Conservation (phyloP, 208 protist genomes). For the Trypanosoma avium region DNA sequence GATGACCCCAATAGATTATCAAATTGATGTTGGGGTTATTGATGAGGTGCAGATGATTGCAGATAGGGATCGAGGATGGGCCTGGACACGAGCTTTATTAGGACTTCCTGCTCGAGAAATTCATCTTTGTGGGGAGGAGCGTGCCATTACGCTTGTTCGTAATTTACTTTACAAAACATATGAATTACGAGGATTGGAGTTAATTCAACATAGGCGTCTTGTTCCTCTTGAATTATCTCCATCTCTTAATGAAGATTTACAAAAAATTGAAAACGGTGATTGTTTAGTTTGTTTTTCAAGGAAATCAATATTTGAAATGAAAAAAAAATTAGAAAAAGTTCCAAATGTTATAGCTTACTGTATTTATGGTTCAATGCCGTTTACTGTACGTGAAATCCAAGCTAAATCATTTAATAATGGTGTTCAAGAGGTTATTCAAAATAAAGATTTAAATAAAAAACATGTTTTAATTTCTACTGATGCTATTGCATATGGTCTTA, state of each 20-base stretch:
- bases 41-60: constrained; percentile 96
- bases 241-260: constrained; percentile 41
- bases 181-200: constrained; percentile 55
- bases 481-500: constrained; percentile 95
- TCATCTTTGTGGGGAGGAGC: constrained; percentile 89
- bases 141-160: constrained; percentile 70
- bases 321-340: constrained; percentile 38
- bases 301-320: constrained; percentile 61
- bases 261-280: constrained; percentile 71
- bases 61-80: constrained; percentile 91
- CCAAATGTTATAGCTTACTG: constrained; percentile 56
- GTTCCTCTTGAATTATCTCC: constrained; percentile 58
- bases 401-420: constrained; percentile 84
- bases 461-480: constrained; percentile 92
- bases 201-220: constrained; percentile 79
- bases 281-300: constrained; percentile 87
- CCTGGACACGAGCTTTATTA: constrained; percentile 94
- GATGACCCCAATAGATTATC: constrained; percentile 81
- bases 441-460: constrained; percentile 26
- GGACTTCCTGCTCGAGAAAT: constrained; percentile 89
- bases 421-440: constrained; percentile 22
- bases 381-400: constrained; percentile 80
- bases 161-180: constrained; percentile 63
- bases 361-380: constrained; percentile 94
- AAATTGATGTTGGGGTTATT: constrained; percentile 89